Evolutionary conservation across 2,329 filamentous ascomycete genomes (phyloP), one percentile per base, ranked within the genome.

Genomic region (Aspergillus phoenicis): DNA sequence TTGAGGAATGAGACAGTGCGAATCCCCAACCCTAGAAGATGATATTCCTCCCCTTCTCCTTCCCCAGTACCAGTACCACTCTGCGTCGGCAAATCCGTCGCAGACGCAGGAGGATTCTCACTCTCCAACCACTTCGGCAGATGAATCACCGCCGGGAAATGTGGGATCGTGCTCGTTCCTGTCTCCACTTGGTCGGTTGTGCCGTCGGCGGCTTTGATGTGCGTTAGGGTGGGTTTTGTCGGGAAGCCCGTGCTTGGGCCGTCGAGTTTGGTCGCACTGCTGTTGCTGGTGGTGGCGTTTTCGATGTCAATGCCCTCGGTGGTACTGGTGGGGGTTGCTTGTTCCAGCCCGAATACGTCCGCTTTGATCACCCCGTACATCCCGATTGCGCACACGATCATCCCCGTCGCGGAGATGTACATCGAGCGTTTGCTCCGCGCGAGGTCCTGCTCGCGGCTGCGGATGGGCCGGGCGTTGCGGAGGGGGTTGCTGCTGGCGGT

Each of bases 1-100:
- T 86, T 82, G 48, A 98, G 80, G 76, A 98, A 97, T 24, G 91
- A 96, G 33, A 99, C 95, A 1, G 90, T 93, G 58, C 95, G 87
- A 64, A 96, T 89, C 17, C 95, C 95, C 5, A 97, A 80, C 0
- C 95, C 95, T 6, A 98, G 85, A 0, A 98, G 84, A 22, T 92
- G 93, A 75, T 97, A 98, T 70, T 97, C 84, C 45, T 90, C 70
- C 76, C 85, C 64, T 77, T 83, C 63, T 62, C 52, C 79, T 8
- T 54, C 76, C 56, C 80, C 70, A 13, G 73, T 73, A 20, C 17
- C 17, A 20, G 17, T 20, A 24, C 78, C 66, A 6, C 69, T 64
- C 20, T 75, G 15, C 74, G 72, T 28, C 72, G 73, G 7, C 6
- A 11, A 1, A 80, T 52, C 13, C 76, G 17, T 77, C 77, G n/a